Evolutionary conservation across 2,329 filamentous ascomycete species (phyloP), one percentile per base, ranked within the genome.

Genomic region (Elsinoe necatrix): DNA sequence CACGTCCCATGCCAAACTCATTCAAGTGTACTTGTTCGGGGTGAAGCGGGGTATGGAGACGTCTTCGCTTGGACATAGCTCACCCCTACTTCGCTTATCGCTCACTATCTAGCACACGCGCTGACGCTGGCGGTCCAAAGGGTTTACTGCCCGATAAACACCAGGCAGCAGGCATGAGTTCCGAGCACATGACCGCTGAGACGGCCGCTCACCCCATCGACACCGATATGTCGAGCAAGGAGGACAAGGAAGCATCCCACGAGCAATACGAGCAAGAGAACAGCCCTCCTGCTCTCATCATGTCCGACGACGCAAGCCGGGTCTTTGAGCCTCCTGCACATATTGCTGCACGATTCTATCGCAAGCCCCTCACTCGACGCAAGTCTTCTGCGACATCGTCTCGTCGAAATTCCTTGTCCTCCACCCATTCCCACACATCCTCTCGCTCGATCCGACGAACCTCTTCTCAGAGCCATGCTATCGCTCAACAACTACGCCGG

Each of bases 331-430:
- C 86, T 45, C 87, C 87, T 55, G 83, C 87, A 27, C 85, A 84
- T 66, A 85, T 91, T 66, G 86, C 86, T 63, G 86, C 86, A 55
- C 85, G 87, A 61, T 89, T 92, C 74, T 87, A 87, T 71, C 80
- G 74, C 61, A 67, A 83, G 59, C 80, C 79, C 34, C 80, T 77
- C 3, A 82, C 82, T 62, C 80, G 77, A 61, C 83, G 85, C 63
- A 87, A 85, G 69, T 84, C 85, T 57, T 90, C 87, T 21, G 86
- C 87, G 12, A 82, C 86, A 21, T 90, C 87, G 1, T 90, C 87
- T 27, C 84, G 87, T 62, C 83, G 87, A 60, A 90, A 89, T 71
- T 90, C 86, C 57, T 80, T 90, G 27, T 89, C 87, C 3, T 91
- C 87, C 1, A 82, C 78, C 21, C 86, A 88, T 58, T 88, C 85